Conservation (phyloP, 768 basidiomycete species). For the Boletellus ananiceps region DNA sequence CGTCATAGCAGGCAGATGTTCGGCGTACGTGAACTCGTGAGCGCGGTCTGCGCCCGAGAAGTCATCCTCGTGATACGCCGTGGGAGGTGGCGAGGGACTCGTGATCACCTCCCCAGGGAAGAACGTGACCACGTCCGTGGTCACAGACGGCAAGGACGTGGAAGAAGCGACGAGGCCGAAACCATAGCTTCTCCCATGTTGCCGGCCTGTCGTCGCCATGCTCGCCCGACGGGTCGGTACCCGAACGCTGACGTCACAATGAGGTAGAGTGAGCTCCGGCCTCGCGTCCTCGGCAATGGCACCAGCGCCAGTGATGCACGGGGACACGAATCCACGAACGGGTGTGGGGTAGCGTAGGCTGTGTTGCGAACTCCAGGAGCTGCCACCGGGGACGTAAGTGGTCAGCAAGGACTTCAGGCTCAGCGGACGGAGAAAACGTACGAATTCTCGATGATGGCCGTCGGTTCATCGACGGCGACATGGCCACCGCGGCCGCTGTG, state of each 20-base stretch:
- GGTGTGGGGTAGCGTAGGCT: constrained; percentile 26
- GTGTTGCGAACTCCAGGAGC: constrained; percentile 22
- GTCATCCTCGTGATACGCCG: constrained; percentile 25
- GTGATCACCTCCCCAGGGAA: constrained; percentile 12
- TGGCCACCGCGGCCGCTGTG: constrained; percentile 9
- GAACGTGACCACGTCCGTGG: constrained; percentile 10
- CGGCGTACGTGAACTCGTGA: constrained; percentile 12
- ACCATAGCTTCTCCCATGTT: constrained; percentile 6
- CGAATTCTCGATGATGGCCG: constrained; percentile 26
- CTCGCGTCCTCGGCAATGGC: constrained; percentile 25
- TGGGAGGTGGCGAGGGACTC: constrained; percentile 20
- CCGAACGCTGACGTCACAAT: constrained; percentile 21
- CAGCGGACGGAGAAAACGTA: constrained; percentile 15
- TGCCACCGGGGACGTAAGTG: constrained; percentile 26
- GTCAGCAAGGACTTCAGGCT: constrained; percentile 2
- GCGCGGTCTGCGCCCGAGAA: constrained; percentile 13
- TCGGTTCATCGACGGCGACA: constrained; percentile 20
- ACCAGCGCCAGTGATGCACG: constrained; percentile 7
- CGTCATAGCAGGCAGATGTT: constrained; percentile 13
- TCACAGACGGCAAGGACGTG: constrained; percentile 14
- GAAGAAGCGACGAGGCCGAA: constrained; percentile 5
- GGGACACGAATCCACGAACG: constrained; percentile 18
- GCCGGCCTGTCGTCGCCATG: constrained; percentile 11
- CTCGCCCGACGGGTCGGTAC: constrained; percentile 14
- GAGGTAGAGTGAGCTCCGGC: constrained; percentile 10